Base-by-base conservation (phyloP, 352 stramenopile genomes). In the Globisporangium polare region DNA sequence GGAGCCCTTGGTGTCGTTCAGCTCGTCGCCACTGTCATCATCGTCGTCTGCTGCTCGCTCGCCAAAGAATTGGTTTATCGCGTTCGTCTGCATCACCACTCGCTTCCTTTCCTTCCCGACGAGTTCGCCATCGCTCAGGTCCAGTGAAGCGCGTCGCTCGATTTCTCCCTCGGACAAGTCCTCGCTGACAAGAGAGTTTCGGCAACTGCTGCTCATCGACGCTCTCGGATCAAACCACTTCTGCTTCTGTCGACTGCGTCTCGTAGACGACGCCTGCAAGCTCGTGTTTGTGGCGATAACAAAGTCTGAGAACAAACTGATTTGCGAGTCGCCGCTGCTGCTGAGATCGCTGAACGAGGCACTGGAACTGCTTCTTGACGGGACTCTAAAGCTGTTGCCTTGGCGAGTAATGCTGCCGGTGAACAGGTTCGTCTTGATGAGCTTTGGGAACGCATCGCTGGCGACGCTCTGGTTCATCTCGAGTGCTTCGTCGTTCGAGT, bases 91-190 rank as follows among this genome's bases (percentile, higher is more conserved):
- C 9, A 54, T 65, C 10, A 72, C 37, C 31, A 76, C 67, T 20
- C 65, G 63, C 5, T 61, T 66, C 24, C 73, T 68, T 9, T 50
- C 54, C 3, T 63, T 43, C 5, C 79, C 79, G 58, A 70, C 85
- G 46, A 90, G 60, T 54, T 92, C 83, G 3, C 79, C 83, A 47
- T 92, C 83, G 49, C 83, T 92, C n/a, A 85, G 53, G 47, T 87
- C 75, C 8, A 59, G 18, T 20, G 45, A 45, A 29, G 58, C 24
- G 46, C 70, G 37, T 15, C 45, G 26, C 4, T 67, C 60, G 12
- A 84, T 35, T 33, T 84, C 75, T 9, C 77, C 73, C 18, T 85
- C 77, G 1, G 77, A 83, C 5, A 84, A 56, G 29, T 83, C 66
- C 51, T 65, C 68, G n/a, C 65, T 80, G 2, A 50, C 64, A 27